Base-by-base conservation (phyloP, 2,329 filamentous ascomycete species). In the Botrytis deweyae region DNA sequence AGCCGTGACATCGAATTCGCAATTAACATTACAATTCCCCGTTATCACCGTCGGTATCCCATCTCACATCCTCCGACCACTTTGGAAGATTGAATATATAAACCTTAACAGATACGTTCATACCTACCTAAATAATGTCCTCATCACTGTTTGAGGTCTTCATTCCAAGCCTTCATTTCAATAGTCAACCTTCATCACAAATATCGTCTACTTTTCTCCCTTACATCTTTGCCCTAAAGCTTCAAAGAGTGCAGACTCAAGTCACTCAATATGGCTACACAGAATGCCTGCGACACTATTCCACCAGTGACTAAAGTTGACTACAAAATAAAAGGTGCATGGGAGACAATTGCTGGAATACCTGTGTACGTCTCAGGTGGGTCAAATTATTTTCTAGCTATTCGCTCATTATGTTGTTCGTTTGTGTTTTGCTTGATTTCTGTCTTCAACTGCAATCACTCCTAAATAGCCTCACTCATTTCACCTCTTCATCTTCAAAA, bases 261-360 rank as follows among this genome's bases (percentile, higher is more conserved):
- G 12, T 55, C 36, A 63, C 46, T 44, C 36, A 72, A 70, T 20
- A 77, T 75, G 75, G 63, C 71, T 61, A 76, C 76, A 61, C 77
- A 76, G 70, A 78, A 77, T 72, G 77, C 77, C 9, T 80, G 79
- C 74, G 76, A 76, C 49, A 79, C 77, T 2, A 78, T 79, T 44
- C 78, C 83, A 2, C 78, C 83, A 8, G 78, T 80, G 1, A 78
- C 82, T 6, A 77, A 80, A 14, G 67, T 78, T 7, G 79, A 78
- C 1, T 84, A 84, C 66, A 76, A 74, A 18, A 52, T 66, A 7
- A 78, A 77, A 44, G 78, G 77, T 14, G 72, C 49, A 14, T 79
- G 73, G 74, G 67, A 58, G 18, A 66, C 75, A 18, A 4, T 79
- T 29, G 75, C 70, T 46, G 73, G 73, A 2, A 36, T 77, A 12